Evolutionary conservation across 495 filamentous ascomycete species (phyloP).

Genomic region (Pyrenula massariospora): DNA sequence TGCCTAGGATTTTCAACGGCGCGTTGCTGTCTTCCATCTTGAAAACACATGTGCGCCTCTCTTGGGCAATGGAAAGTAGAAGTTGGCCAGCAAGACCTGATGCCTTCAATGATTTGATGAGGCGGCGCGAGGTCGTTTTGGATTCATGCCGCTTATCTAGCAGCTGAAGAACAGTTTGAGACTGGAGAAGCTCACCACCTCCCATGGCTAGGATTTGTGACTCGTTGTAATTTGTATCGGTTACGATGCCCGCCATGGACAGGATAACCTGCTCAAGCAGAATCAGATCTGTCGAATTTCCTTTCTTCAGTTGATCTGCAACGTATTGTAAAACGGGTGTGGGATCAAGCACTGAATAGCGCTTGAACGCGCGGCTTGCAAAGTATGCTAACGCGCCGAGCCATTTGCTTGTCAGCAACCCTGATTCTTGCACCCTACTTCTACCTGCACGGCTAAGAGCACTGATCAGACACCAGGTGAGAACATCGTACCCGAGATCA

Average conservation of each 20-base stretch:
- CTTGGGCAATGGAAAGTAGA: slow-evolving; percentile 80
- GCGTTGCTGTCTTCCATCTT: slow-evolving; percentile 51
- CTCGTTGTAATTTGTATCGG: slow-evolving; percentile 77
- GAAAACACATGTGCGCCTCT: slow-evolving; percentile 70
- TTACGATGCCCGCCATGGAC: slow-evolving; percentile 85
- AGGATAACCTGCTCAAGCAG: slow-evolving; percentile 78
- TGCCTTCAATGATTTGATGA: slow-evolving; percentile 69
- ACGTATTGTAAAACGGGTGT: slow-evolving; percentile 84
- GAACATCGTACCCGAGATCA: slow-evolving; percentile 79
- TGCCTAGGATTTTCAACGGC: slow-evolving; percentile 70
- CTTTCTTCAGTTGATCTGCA: slow-evolving; percentile 63
- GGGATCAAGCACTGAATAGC: slow-evolving; percentile 69
- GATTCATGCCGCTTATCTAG: slow-evolving; percentile 67
- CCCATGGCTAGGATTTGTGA: slow-evolving; percentile 74
- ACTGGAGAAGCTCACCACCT: slow-evolving; percentile 66
- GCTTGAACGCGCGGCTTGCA: slow-evolving; percentile 74
- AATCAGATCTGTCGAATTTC: slow-evolving; percentile 76
- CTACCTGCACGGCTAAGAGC: slow-evolving; percentile 63
- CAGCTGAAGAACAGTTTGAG: slow-evolving; percentile 64
- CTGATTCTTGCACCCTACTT: slow-evolving; percentile 69
- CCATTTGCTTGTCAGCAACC: slow-evolving; percentile 83
- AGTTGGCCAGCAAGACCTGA: slow-evolving; percentile 62
- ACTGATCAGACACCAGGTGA: slow-evolving; percentile 79
- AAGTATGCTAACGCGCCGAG: slow-evolving; percentile 74
- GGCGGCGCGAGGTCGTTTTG: slow-evolving; percentile 53